Base-by-base conservation (phyloP, 1,139 yeast species). In the Geotrichum phurueaensis region DNA sequence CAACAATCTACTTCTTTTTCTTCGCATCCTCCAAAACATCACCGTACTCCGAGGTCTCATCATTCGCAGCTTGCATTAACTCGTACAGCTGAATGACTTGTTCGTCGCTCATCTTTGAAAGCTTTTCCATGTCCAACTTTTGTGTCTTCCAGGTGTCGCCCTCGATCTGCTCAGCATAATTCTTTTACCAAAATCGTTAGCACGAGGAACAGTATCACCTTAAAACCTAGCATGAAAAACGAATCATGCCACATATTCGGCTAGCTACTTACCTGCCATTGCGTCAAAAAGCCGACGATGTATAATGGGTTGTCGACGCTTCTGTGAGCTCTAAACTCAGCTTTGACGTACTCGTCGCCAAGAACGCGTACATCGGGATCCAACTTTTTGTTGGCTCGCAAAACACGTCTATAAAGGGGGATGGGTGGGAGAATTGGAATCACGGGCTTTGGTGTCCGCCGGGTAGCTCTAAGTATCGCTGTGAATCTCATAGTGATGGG, bases 261-360 rank as follows among this genome's bases (percentile, higher is more conserved):
- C 29, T 9, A 20, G 49, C 92, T 71, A 54, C 62, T 29, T 53
- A 59, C 62, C 54, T 94, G 99, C 99, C 99, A 94, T 65, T 90
- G 87, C 0, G 96, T 84, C 65, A 94, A 79, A 69, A 94, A 94
- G 13, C 97, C 98, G 10, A 95, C 92, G 45, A 94, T 90, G 70
- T 92, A 96, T 48, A 91, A 79, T 0, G 99, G 98, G 72, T 94
- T 91, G 67, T 91, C 97, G 15, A 86, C 81, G 56, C 78, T 75
- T 65, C 84, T 83, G 75, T 95, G 99, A n/a, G 94, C 87, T 66
- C 84, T 84, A 77, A 94, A 94, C 74, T 94, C 99, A 31, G 86
- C 83, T 70, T 86, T 89, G 60, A 94, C 97, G 73, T 94, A 94
- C 66, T 84, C 81, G 72, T 94, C 97, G 4, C 99, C 99, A 45